Evolutionary conservation across 495 filamentous ascomycete genomes (phyloP).

Genomic region (Daldinia vernicosa): DNA sequence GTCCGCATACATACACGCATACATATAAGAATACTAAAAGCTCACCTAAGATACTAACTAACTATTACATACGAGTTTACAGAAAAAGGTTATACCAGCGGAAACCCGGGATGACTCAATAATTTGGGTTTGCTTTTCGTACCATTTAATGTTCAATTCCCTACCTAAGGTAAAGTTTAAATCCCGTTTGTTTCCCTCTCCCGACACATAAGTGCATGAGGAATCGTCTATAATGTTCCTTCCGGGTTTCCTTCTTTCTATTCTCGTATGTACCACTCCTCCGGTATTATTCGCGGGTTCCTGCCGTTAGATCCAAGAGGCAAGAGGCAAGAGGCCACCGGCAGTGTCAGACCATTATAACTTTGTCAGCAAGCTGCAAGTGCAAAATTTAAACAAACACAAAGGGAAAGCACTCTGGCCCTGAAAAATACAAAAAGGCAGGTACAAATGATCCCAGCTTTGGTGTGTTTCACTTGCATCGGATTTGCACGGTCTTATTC

Average conservation of each 20-base stretch:
- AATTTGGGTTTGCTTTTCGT: conserved; percentile 13
- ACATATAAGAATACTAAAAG: not conserved
- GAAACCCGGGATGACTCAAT: conserved; percentile 15
- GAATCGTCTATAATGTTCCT: not conserved
- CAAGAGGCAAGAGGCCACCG: not conserved
- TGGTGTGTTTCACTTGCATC: not conserved
- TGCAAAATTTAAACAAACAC: not conserved
- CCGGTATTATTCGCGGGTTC: conserved; percentile 1
- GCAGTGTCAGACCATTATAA: conserved; percentile 20
- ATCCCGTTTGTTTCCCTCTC: conserved; percentile 19
- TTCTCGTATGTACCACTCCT: not conserved
- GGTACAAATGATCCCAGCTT: not conserved
- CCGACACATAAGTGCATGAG: too few relatives aligned
- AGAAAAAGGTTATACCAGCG: conserved; percentile 7
- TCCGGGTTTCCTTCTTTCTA: not conserved
- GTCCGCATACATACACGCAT: not conserved
- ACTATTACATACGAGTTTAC: not conserved
- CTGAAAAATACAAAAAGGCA: not conserved
- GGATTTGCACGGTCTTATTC: not conserved
- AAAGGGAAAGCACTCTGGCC: conserved; percentile 1
- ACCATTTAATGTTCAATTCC: conserved; percentile 12
- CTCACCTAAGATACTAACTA: conserved; percentile 1
- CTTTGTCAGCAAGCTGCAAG: conserved; percentile 17
- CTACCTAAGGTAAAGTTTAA: conserved; percentile 21
- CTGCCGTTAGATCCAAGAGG: not conserved